phyloP scores from a whole-genome alignment of 2,329 filamentous ascomycete species.

The Coniochaeta sp. region DNA sequence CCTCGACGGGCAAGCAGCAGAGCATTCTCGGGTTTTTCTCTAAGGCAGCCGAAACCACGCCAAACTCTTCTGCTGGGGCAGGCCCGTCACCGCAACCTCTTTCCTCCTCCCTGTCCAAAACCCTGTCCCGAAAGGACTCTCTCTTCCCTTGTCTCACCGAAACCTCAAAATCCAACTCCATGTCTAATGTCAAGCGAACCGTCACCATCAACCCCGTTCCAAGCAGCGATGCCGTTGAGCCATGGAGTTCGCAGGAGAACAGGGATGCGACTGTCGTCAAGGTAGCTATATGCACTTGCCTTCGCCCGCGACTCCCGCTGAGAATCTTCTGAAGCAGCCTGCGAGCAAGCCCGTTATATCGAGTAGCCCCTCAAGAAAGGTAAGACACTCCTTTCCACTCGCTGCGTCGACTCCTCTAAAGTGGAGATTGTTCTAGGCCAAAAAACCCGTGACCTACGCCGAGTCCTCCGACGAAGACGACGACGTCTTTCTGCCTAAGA shows the following conservation, averaged over 20 bases:
- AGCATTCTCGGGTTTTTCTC: constrained; percentile 77
- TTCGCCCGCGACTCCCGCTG: constrained; percentile 33
- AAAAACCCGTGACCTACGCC: constrained; percentile 65
- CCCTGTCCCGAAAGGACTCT: constrained; percentile 14
- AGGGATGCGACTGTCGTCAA: constrained; percentile 37
- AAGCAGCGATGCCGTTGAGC: constrained; percentile 68
- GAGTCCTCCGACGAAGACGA: constrained; percentile 80
- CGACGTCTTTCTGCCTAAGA: constrained; percentile 51
- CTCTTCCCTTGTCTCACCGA: constrained; percentile 35
- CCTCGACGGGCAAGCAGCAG: constrained; percentile 51
- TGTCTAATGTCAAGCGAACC: constrained; percentile 28
- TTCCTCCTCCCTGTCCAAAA: constrained; percentile 15
- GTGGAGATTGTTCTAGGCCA: constrained; percentile 27
- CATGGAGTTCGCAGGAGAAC: constrained; percentile 62
- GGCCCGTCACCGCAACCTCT: background rate
- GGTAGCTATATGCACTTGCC: constrained; percentile 44
- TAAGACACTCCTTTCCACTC: constrained; percentile 26
- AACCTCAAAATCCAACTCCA: constrained; percentile 37
- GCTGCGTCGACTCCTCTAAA: background rate
- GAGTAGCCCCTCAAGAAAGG: constrained; percentile 77
- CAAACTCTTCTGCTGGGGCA: background rate
- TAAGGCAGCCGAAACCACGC: constrained; percentile 37
- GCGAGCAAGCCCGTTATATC: constrained; percentile 32
- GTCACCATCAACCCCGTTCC: constrained; percentile 62
- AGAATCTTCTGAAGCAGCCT: constrained; percentile 31